These are phyloP conservation scores for Ustilago nuda DNA, from an alignment of 1,284 basidiomycete species.

Conservation along the genomic window DNA sequence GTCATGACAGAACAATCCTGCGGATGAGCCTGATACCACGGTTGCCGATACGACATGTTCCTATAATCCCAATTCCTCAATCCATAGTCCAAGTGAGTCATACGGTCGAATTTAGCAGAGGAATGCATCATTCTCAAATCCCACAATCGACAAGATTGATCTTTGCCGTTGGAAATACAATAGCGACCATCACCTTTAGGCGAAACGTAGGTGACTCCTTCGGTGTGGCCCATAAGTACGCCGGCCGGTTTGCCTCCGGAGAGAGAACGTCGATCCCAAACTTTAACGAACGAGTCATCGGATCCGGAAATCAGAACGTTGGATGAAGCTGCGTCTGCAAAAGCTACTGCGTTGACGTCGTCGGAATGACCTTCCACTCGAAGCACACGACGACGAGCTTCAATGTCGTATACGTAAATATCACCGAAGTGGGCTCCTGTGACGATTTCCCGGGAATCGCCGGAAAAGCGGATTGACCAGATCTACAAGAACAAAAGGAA, in stretches of 20 bases:
- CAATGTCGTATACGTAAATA: slow-evolving; percentile 85
- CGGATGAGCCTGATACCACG: slow-evolving; percentile 75
- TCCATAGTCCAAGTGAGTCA: slow-evolving; percentile 75
- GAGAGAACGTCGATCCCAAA: slow-evolving; percentile 93
- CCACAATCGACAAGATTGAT: slow-evolving; percentile 91
- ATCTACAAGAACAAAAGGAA: slow-evolving; percentile 72
- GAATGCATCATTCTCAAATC: slow-evolving; percentile 92
- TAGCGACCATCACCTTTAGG: slow-evolving; percentile 86
- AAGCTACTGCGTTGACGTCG: slow-evolving; percentile 94
- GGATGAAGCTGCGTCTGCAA: slow-evolving; percentile 89
- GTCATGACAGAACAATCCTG: slow-evolving; percentile 95
- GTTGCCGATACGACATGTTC: slow-evolving; percentile 72
- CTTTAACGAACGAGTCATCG: slow-evolving; percentile 92
- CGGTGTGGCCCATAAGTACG: slow-evolving; percentile 91
- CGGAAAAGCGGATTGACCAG: slow-evolving; percentile 94
- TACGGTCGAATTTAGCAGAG: slow-evolving; percentile 76
- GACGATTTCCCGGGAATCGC: slow-evolving; percentile 90
- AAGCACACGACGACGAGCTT: slow-evolving; percentile 81
- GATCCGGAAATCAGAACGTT: slow-evolving; percentile 94
- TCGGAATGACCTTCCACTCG: slow-evolving; percentile 85
- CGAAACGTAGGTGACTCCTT: slow-evolving; percentile 71
- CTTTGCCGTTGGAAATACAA: slow-evolving; percentile 96
- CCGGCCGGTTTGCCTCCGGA: slow-evolving; percentile 84
- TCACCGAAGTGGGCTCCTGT: slow-evolving; percentile 75
- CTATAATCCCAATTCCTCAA: slow-evolving; percentile 82